Conservation (phyloP, 257 asterid species). For the Lithospermum erythrorhizon region DNA sequence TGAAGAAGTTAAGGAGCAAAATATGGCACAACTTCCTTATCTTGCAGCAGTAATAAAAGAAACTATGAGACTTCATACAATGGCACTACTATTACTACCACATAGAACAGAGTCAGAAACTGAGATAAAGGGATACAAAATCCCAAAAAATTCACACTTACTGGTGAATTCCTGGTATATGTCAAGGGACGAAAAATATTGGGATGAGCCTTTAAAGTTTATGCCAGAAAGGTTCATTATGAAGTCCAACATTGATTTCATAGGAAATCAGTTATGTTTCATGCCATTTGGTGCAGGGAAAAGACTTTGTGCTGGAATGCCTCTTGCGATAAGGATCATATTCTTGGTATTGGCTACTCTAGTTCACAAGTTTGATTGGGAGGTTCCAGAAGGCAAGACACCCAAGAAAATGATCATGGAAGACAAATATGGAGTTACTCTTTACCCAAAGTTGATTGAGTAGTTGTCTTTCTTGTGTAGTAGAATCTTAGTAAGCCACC, state of each 20-base stretch:
- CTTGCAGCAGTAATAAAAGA: slow-evolving; percentile 25
- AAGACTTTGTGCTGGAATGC: slow-evolving; percentile 2
- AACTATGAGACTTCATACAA: slow-evolving; percentile 25
- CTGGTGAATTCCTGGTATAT: slow-evolving; percentile 24
- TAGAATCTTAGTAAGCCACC: not conserved
- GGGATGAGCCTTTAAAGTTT: slow-evolving; percentile 19
- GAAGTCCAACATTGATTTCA: slow-evolving; percentile 12
- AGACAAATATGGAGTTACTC: not conserved
- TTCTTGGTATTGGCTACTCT: not conserved
- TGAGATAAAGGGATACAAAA: slow-evolving; percentile 13
- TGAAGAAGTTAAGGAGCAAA: slow-evolving; percentile 11
- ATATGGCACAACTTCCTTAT: slow-evolving; percentile 18
- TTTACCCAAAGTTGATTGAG: not conserved
- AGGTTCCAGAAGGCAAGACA: not conserved
- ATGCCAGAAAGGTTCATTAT: slow-evolving; percentile 20
- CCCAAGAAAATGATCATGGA: not conserved
- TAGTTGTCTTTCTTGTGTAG: not conserved
- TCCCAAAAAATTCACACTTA: slow-evolving; percentile 21
- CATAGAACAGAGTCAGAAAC: slow-evolving; percentile 18
- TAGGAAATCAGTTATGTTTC: slow-evolving; percentile 12
- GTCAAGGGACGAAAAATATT: slow-evolving; percentile 14
- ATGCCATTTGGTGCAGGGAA: slow-evolving; percentile 14
- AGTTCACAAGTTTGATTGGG: not conserved
- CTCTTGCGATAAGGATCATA: not conserved
- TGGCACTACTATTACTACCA: slow-evolving; percentile 21